Base-by-base conservation (phyloP, 805 yeast species). In the Clavispora carvajalis region DNA sequence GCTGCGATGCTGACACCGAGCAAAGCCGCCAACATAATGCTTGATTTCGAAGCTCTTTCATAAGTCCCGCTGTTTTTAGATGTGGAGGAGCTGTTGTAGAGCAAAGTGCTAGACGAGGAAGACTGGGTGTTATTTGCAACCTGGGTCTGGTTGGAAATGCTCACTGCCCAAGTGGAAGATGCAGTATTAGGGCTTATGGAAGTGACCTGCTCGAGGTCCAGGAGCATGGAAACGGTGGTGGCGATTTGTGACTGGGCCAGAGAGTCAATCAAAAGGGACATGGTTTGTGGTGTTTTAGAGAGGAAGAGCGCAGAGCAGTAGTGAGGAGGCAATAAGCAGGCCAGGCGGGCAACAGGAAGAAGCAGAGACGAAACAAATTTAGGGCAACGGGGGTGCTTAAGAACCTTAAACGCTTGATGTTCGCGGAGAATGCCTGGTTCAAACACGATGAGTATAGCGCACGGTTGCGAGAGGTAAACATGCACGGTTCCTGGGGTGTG, bases 121-220 rank as follows among this genome's bases (percentile, higher is more conserved):
- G 29, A 25, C 10, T 25, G 16, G 5, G 29, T 26, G 29, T 26
- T 26, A 17, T 26, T 26, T 3, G 29, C 16, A n/a, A 26, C 7
- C 16, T 26, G 29, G 17, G 29, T 26, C 3, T 26, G n/a, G 29
- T 26, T 26, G 29, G 29, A 26, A 13, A 26, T 16, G 29, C 29
- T 13, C 3, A 26, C 29, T 2, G 13, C 7, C 29, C 29, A 26
- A 7, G 29, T 26, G 16, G 29, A 26, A 7, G 29, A 16, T 2
- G 29, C 13, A 17, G n/a, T 26, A 8, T 7, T 13, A 7, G 7
- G 17, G 17, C 29, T 26, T 4, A 38, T 25, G 15, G 40, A 29
- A 2, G 49, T 43, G 17, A 43, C 28, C 33, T 45, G 51, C 23
- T 41, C 45, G 28, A 49, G 52, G 10, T 48, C 52, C 46, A 41